These are phyloP conservation scores for Sordariomycetes sp. DNA, from an alignment of 2,329 filamentous ascomycete species.

Conservation along the genomic window DNA sequence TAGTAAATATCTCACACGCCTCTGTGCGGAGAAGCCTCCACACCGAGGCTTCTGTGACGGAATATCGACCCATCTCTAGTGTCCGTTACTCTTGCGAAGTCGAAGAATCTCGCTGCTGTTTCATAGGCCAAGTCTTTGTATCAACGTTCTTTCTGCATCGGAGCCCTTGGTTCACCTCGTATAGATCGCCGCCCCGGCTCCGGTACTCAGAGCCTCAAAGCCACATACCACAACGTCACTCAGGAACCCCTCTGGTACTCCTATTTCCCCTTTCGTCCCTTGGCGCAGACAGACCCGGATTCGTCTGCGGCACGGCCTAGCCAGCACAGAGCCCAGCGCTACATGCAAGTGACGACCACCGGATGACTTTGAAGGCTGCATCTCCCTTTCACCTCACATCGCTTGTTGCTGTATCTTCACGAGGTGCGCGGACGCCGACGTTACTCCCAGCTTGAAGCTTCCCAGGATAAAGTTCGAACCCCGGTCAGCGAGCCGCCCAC, in stretches of 20 bases:
- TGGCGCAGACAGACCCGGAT: not conserved
- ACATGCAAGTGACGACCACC: not conserved
- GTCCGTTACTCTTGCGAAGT: no score
- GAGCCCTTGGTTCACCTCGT: not conserved
- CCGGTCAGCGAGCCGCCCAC: not conserved
- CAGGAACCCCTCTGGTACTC: not conserved
- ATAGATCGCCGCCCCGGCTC: not conserved
- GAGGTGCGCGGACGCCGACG: not conserved
- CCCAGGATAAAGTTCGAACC: not conserved
- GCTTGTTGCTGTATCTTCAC: not conserved
- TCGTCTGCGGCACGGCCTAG: not conserved
- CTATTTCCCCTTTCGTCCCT: not conserved
- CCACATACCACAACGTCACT: not conserved
- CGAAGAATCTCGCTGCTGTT: no score
- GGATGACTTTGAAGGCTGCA: not conserved
- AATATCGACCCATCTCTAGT: no score
- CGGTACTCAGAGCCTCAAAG: not conserved
- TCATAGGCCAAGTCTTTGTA: no score
- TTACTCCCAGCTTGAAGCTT: not conserved
- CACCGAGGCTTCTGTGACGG: no score
- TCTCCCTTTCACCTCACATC: not conserved
- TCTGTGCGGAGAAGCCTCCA: no score
- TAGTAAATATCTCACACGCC: no score
- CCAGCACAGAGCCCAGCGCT: not conserved
- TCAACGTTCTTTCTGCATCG: no score